Base-by-base conservation (phyloP, 2,329 filamentous ascomycete species). In the Raffaelea arxii region DNA sequence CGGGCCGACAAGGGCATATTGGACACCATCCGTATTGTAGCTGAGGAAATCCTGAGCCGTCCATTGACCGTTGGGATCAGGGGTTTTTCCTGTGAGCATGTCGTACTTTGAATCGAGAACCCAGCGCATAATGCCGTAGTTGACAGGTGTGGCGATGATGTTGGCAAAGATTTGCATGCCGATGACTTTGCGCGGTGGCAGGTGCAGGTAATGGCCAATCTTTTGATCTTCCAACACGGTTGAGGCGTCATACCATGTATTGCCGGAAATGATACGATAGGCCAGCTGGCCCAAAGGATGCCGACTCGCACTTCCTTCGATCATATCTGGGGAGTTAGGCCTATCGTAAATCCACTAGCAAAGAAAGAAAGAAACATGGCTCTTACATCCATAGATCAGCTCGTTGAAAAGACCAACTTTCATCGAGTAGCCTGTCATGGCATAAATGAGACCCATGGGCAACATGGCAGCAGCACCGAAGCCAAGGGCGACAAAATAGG, bases 121-220 rank as follows among this genome's bases (percentile, higher is more conserved):
- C 47, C 49, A 50, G 6, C 47, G 44, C 53, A 55, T 54, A 4
- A 55, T 48, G 24, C 42, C 52, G 30, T 55, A 54, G 48, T 54
- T 55, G 19, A 55, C 42, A 4, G 52, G 53, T 4, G 46, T 46
- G 3, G 50, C 49, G n/a, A 55, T 23, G 25, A 54, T 51, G 41
- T 51, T 51, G 44, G 49, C 52, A 23, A 53, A 25, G 16, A 54
- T 49, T 37, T 55, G 52, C 25, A 53, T 50, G n/a, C 50, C 50
- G 7, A 55, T 54, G 16, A 55, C 52, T 21, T 48, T 40, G 7
- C 53, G 52, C 24, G 52, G 53, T 9, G 53, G 50, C 9, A 54
- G 47, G 36, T 54, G 53, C 14, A 54, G n/a, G 25, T 49, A 49
- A 37, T 49, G 47, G 36, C 47, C 47, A 25, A 46, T 41, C 47